Base-by-base conservation (phyloP, 228 moss, liverwort and hornwort genomes). In the Sphagnum magellanicum region DNA sequence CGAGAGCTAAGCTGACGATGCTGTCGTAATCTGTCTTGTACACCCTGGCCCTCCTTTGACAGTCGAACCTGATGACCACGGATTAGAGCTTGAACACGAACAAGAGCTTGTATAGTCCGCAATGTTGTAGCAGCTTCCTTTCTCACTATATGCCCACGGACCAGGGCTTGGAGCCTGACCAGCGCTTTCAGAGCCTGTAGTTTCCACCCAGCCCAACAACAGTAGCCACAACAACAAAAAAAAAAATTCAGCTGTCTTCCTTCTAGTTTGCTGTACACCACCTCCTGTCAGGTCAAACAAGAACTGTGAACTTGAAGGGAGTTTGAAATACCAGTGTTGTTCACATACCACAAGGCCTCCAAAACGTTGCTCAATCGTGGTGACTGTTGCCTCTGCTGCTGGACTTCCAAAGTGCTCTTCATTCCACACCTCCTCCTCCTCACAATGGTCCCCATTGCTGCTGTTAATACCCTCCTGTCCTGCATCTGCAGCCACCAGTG, bases 1-100 rank as follows among this genome's bases (percentile, higher is more conserved):
- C 72, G 80, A 63, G 74, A 63, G 64, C 81, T 81, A 76, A 85
- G 83, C 68, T 87, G 88, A 6, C 93, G 88, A 59, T 92, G 78
- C 73, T 93, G 90, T 78, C 90, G 79, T 68, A 94, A 85, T 67
- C 94, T 92, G 63, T 91, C 81, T 70, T 98, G 93, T 46, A 98
- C 98, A 68, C 94, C 98, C 81, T 92, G 98, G 59, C 98, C 98
- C 78, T 98, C 98, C 75, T 93, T 92, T 50, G 98, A 98, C 98
- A 98, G 93, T 64, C 98, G 82, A 55, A 98, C 98, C 60, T 89
- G 91, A 82, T 94, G 85, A 65, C 91, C 98, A 67, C 98, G 91
- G 53, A 93, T 86, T 76, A 91, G 83, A 60, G 98, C 98, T 80
- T 98, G 98, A 59, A 98, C 98, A 62, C 94, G 87, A 66, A 98